A percentile compares a stretch with the other conserved stretches of the same genome.
Evolutionary conservation across 495 filamentous ascomycete species (phyloP).

Genomic region (Aspergillus baeticus): DNA sequence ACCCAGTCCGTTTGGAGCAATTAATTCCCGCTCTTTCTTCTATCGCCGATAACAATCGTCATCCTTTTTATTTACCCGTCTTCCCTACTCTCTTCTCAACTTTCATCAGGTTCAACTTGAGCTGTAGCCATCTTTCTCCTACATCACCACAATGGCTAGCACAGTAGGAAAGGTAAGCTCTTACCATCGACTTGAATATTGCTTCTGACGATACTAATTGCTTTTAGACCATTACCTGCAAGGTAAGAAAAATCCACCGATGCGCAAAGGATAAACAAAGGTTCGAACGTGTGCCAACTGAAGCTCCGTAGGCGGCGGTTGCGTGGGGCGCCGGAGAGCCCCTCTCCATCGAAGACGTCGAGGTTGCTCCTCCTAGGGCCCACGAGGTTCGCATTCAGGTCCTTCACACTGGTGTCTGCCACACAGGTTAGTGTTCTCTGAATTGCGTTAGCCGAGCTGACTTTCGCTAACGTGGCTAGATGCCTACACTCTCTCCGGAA

Average conservation of each 20-base stretch:
- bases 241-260: conserved; percentile 42
- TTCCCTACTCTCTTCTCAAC: conserved; percentile 4
- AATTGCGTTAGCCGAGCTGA: neutral
- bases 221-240: conserved; percentile 71
- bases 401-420: conserved; percentile 95
- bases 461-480: conserved; percentile 50
- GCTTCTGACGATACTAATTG: conserved; percentile 10
- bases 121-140: neutral
- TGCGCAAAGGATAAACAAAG: neutral
- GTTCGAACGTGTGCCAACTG: conserved; percentile 16
- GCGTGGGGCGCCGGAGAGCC: conserved; percentile 95
- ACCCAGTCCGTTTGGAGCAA: conserved; percentile 17
- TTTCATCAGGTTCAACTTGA: neutral
- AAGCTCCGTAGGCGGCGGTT: conserved; percentile 71
- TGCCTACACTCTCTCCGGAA: conserved; percentile 96
- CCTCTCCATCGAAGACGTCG: conserved; percentile 84
- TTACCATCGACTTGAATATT: neutral
- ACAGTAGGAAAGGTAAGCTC: conserved; percentile 59
- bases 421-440: conserved; percentile 67
- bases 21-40: conserved; percentile 14
- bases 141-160: conserved; percentile 36
- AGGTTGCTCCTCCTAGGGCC: conserved; percentile 87
- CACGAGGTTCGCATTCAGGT: conserved; percentile 97
- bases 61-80: conserved; percentile 2
- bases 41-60: conserved; percentile 7